Evolutionary conservation across 2,329 filamentous ascomycete species (phyloP).

Genomic region (Colletotrichum chrysophilum): DNA sequence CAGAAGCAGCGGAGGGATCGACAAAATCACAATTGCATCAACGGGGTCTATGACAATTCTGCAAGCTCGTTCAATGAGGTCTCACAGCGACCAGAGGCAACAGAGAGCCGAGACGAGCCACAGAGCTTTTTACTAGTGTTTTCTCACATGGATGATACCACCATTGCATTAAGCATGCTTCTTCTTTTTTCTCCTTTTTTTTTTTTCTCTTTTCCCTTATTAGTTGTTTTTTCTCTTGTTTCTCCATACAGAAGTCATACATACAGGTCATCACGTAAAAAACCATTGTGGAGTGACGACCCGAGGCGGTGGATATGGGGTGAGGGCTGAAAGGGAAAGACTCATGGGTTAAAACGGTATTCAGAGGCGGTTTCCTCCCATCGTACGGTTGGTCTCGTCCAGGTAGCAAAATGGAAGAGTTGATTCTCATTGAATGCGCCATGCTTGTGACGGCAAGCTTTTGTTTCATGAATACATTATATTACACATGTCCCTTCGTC

Average conservation of each 20-base stretch:
- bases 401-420: constrained; percentile 19
- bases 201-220: constrained; percentile 18
- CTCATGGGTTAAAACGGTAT: neutral
- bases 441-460: neutral
- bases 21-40: constrained; percentile 20
- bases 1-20: neutral
- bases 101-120: constrained; percentile 20
- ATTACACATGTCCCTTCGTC: neutral
- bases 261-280: constrained; percentile 21
- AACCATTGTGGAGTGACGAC: constrained; percentile 10
- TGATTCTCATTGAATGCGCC: neutral
- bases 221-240: constrained; percentile 18
- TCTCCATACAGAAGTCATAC: constrained; percentile 19
- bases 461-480: constrained; percentile 17
- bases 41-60: constrained; percentile 20
- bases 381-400: neutral
- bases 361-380: neutral
- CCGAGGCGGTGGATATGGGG: neutral
- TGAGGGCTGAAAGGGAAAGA: neutral
- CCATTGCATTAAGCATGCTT: constrained; percentile 42
- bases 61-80: constrained; percentile 16
- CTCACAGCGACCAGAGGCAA: constrained; percentile 19
- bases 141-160: constrained; percentile 47
- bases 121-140: constrained; percentile 23
- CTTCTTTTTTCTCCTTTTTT: constrained; percentile 29